Evolutionary conservation across 805 yeast genomes (phyloP).

Genomic region (Candida sonorensis): DNA sequence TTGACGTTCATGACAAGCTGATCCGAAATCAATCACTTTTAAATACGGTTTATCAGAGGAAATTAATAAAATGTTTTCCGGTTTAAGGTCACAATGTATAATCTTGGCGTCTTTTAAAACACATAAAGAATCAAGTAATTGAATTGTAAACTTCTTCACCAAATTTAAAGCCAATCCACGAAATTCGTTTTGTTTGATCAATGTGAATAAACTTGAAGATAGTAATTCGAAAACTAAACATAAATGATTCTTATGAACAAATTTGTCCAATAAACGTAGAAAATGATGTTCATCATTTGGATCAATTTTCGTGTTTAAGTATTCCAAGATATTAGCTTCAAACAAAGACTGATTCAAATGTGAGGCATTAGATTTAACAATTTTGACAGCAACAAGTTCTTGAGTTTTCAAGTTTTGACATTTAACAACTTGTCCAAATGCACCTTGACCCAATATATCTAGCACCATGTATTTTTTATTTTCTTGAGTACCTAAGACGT

Average conservation of each 20-base stretch:
- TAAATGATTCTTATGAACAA: slow-evolving; percentile 85
- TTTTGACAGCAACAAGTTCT: slow-evolving; percentile 89
- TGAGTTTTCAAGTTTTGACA: slow-evolving; percentile 73
- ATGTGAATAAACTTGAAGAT: slow-evolving; percentile 82
- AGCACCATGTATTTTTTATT: slow-evolving; percentile 82
- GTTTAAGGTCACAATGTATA: slow-evolving; percentile 95
- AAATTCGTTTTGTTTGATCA: slow-evolving; percentile 88
- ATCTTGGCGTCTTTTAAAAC: slow-evolving; percentile 76
- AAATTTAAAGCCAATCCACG: slow-evolving; percentile 79
- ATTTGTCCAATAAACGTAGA: slow-evolving; percentile 75
- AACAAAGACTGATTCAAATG: slow-evolving; percentile 86
- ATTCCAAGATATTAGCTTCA: slow-evolving; percentile 82
- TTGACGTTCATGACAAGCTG: slow-evolving; percentile 89
- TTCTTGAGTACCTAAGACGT: slow-evolving; percentile 79
- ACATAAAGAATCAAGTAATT: slow-evolving; percentile 72
- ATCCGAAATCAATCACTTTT: slow-evolving; percentile 93
- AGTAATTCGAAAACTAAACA: slow-evolving; percentile 89
- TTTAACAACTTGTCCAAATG: slow-evolving; percentile 97
- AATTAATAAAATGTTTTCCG: slow-evolving; percentile 83
- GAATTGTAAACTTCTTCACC: slow-evolving; percentile 72
- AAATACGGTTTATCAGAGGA: slow-evolving; percentile 78
- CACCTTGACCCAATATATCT: slow-evolving; percentile 91
- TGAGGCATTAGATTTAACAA: slow-evolving; percentile 87
- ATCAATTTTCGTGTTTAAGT: slow-evolving; percentile 64
- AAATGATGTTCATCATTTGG: slow-evolving; percentile 69